Evolutionary conservation across 2,329 filamentous ascomycete genomes (phyloP).

Genomic region (Botrytis hyacinthi): DNA sequence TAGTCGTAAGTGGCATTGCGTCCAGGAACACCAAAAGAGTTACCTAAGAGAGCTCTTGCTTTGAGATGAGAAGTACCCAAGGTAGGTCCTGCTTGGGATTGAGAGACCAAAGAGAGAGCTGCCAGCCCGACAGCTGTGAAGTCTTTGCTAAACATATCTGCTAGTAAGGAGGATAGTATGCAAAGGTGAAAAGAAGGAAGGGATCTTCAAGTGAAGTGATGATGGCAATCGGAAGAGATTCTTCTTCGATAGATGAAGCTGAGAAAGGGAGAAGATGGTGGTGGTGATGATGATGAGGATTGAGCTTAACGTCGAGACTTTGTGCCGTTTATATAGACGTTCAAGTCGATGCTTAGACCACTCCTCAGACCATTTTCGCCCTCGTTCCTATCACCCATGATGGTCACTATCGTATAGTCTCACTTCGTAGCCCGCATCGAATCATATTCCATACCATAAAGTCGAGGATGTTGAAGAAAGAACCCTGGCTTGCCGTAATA

Average conservation of each 20-base stretch:
- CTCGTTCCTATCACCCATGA: background rate
- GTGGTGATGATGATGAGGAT: constrained; percentile 1
- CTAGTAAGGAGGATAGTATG: background rate
- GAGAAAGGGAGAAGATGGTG: background rate
- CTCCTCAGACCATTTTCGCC: background rate
- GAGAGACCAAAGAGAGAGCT: constrained; percentile 17
- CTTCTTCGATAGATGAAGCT: background rate
- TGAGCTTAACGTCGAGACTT: constrained; percentile 13
- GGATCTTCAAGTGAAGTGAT: constrained; percentile 5
- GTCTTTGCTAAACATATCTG: constrained; percentile 19
- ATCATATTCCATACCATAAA: background rate
- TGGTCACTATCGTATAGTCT: constrained; percentile 12
- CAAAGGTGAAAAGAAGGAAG: background rate
- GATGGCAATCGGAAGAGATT: background rate
- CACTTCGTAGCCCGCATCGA: background rate
- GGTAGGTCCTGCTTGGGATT: constrained; percentile 10
- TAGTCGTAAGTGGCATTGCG: constrained; percentile 23
- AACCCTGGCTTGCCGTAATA: background rate
- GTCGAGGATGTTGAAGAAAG: constrained; percentile 8
- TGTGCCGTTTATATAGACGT: constrained; percentile 15
- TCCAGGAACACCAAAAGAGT: constrained; percentile 21
- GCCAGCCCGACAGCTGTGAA: constrained; percentile 10
- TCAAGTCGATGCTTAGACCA: constrained; percentile 6
- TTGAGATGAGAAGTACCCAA: constrained; percentile 1
- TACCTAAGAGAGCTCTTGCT: constrained; percentile 17